A percentile compares a stretch with the other conserved stretches of the same genome.
These are phyloP conservation scores for Pseudophaeomoniella oleicola DNA, from an alignment of 2,329 filamentous ascomycete genomes.

Conservation along the genomic window DNA sequence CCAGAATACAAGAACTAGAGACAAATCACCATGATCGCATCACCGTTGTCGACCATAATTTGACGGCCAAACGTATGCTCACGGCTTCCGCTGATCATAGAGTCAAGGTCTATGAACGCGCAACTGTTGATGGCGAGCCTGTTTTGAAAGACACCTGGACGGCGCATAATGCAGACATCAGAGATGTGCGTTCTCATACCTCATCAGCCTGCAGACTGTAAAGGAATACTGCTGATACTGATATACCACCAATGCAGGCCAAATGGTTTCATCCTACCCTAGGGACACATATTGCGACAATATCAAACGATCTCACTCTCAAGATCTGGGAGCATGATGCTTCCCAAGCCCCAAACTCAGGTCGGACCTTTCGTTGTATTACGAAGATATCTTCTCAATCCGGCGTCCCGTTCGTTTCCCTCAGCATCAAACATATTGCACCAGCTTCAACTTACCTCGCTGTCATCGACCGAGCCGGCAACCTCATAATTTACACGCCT, in stretches of 20 bases:
- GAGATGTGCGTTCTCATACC: conserved; percentile 48
- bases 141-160: conserved; percentile 73
- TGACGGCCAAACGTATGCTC: conserved; percentile 80
- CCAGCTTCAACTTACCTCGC: conserved; percentile 72
- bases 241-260: conserved; percentile 37
- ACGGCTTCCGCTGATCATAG: conserved; percentile 86
- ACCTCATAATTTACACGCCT: conserved; percentile 69
- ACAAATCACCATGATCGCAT: conserved; percentile 48
- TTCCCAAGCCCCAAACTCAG: conserved; percentile 56
- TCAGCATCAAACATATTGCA: conserved; percentile 76
- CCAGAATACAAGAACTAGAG: conserved; percentile 17
- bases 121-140: conserved; percentile 62
- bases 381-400: conserved; percentile 51
- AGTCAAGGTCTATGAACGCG: conserved; percentile 79
- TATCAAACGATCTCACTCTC: conserved; percentile 79
- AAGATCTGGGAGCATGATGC: conserved; percentile 89
- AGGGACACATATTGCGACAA: conserved; percentile 75
- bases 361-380: conserved; percentile 66
- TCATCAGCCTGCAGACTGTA: conserved; percentile 8
- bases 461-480: conserved; percentile 68
- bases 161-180: conserved; percentile 78
- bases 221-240: conserved; percentile 10
- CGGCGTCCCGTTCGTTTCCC: conserved; percentile 51
- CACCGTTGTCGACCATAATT: conserved; percentile 77
- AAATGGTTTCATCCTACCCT: conserved; percentile 89